A percentile compares a stretch with the other conserved stretches of the same genome.
Evolutionary conservation across 345 rosid genomes (phyloP).

Genomic region (Leavenworthia alabamica): DNA sequence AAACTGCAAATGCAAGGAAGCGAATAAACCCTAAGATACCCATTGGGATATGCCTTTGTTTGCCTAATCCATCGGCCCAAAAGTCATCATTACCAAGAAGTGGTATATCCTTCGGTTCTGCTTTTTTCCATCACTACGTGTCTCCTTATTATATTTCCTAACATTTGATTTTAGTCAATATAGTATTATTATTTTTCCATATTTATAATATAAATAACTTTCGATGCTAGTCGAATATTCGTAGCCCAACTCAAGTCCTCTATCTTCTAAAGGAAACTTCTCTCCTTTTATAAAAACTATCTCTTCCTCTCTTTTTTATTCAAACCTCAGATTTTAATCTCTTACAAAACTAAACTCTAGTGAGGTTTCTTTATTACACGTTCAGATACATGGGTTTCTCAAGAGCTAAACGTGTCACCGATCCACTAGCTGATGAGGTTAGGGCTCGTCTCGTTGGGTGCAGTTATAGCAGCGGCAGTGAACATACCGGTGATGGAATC

Average conservation of each 20-base stretch:
- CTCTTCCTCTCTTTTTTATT: background rate
- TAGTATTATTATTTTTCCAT: background rate
- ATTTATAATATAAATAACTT: slow-evolving; percentile 1
- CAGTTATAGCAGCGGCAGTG: slow-evolving; percentile 70
- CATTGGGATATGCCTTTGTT: slow-evolving; percentile 22
- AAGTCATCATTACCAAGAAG: slow-evolving; percentile 14
- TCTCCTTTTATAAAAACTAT: slow-evolving; percentile 11
- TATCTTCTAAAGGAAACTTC: background rate
- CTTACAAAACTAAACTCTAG: background rate
- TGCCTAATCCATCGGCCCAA: slow-evolving; percentile 18
- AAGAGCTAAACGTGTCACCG: slow-evolving; percentile 49
- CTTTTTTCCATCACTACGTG: slow-evolving; percentile 27
- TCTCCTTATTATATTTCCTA: background rate
- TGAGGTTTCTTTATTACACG: background rate
- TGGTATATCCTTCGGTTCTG: slow-evolving; percentile 27
- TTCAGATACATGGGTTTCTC: slow-evolving; percentile 17
- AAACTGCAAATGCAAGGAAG: background rate
- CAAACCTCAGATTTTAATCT: background rate
- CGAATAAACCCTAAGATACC: slow-evolving; percentile 12
- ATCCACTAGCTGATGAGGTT: slow-evolving; percentile 53
- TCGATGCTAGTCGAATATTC: slow-evolving; percentile 27
- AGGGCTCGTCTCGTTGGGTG: slow-evolving; percentile 53
- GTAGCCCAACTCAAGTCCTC: background rate
- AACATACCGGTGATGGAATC: slow-evolving; percentile 48
- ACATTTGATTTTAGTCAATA: background rate